Base-by-base conservation (phyloP, 2,329 filamentous ascomycete genomes). In the Monosporascus sp. region DNA sequence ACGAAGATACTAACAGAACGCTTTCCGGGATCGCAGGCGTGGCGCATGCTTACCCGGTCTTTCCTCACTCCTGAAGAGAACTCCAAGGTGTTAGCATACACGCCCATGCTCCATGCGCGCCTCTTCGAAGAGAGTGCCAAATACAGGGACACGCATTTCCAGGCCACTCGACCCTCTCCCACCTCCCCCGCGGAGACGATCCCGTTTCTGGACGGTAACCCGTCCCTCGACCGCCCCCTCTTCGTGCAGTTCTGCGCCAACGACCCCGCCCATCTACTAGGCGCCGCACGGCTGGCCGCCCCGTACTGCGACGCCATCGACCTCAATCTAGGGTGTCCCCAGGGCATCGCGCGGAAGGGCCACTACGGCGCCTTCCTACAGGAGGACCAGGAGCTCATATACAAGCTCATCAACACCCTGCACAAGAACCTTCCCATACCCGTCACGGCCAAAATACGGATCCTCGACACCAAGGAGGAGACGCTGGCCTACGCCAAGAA, bases 181-280 rank as follows among this genome's bases (percentile, higher is more conserved):
- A 63, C 63, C 20, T 45, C 46, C 49, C 22, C 7, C 44, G n/a
- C 36, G 36, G 53, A 60, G 49, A 51, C 63, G 58, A 35, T 67
- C 62, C 70, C 73, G 6, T 89, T 84, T 70, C 85, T 97, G 25
- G 94, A 99, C 72, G 94, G 94, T 44, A 93, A 97, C 70, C 88
- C 91, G 0, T 66, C 78, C 15, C 77, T 91, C 55, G 94, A 99
- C 71, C 82, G 94, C 6, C 94, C 94, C 0, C 83, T 97, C 9
- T 91, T 97, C 63, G 93, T 97, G 3, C 94, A 99, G 67, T 99
- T 99, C 72, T 99, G 94, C 77, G 89, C 90, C 57, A 95, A 94
- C 70, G 86, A 94, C 55, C 83, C 90, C 0, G 80, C 88, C n/a
- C 83, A 88, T 50, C 79, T 96, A 20, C 83, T 97, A 48, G 79